Percentiles rank a stretch among this genome's conserved stretches.
Conservation (phyloP, 176 grass and related monocot species). For the Eleusine coracana region DNA sequence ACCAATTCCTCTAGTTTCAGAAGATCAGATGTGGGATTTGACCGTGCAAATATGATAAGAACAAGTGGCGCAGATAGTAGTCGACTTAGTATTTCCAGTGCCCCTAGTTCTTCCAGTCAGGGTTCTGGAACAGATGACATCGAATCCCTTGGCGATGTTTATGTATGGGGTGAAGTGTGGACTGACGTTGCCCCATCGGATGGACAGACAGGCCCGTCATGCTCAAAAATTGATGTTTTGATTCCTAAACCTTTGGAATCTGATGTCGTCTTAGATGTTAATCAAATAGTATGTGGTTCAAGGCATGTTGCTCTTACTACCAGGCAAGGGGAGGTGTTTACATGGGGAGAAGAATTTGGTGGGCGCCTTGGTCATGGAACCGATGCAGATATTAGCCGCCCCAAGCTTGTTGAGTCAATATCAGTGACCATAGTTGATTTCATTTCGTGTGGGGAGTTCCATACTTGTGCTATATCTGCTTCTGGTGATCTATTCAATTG, state of each 20-base stretch:
- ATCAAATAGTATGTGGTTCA: constrained; percentile 77
- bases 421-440: constrained; percentile 73
- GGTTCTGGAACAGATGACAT: constrained; percentile 84
- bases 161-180: constrained; percentile 98
- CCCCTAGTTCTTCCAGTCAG: constrained; percentile 76
- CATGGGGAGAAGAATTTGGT: constrained; percentile 87
- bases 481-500: constrained; percentile 85
- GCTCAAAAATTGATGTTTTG: constrained; percentile 67
- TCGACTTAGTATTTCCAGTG: constrained; percentile 87
- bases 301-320: constrained; percentile 87
- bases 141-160: constrained; percentile 94
- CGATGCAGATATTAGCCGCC: constrained; percentile 65
- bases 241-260: constrained; percentile 90
- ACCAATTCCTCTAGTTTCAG: constrained; percentile 52
- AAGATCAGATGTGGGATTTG: constrained; percentile 76
- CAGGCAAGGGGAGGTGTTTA: constrained; percentile 88
- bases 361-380: constrained; percentile 77
- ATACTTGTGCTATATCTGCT: constrained; percentile 79
- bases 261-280: constrained; percentile 91
- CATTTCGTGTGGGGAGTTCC: constrained; percentile 87
- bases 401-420: constrained; percentile 84
- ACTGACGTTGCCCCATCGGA: constrained; percentile 59
- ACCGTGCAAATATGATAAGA: constrained; percentile 90
- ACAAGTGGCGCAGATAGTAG: constrained; percentile 64
- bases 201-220: constrained; percentile 42